A percentile compares a stretch with the other conserved stretches of the same genome.
These are phyloP conservation scores for Arachis hypogaea DNA, from an alignment of 306 rosid species.

Conservation along the genomic window DNA sequence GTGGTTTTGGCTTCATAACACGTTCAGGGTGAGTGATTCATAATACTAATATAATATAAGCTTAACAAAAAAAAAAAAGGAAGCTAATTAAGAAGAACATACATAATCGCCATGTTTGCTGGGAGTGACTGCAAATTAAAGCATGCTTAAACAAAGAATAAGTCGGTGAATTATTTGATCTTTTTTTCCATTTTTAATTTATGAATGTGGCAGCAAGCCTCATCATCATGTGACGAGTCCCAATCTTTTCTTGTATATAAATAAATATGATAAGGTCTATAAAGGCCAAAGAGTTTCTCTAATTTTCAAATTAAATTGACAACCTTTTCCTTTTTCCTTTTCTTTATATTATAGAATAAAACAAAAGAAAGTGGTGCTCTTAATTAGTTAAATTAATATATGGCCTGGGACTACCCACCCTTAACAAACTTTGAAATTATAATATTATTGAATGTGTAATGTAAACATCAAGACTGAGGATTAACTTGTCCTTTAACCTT, in stretches of 20 bases:
- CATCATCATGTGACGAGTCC: background rate
- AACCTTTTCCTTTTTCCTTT: background rate
- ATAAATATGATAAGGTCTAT: background rate
- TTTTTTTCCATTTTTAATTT: background rate
- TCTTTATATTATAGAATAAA: background rate
- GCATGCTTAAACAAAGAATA: background rate
- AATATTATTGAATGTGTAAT: background rate
- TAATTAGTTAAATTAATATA: background rate
- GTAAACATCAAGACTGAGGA: background rate
- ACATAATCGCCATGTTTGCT: background rate
- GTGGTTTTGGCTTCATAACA: background rate
- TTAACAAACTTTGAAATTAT: background rate
- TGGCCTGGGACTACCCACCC: background rate
- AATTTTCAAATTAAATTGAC: background rate
- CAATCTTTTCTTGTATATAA: background rate
- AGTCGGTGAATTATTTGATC: slow-evolving; percentile 23
- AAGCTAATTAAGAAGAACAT: background rate
- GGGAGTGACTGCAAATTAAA: slow-evolving; percentile 13
- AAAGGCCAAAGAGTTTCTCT: background rate
- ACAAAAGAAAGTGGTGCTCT: background rate
- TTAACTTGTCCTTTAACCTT: background rate
- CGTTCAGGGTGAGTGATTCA: background rate
- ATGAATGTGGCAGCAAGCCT: background rate
- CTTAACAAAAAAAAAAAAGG: background rate
- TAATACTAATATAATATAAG: background rate